These are phyloP conservation scores for Coniosporium tulheliwenetii DNA, from an alignment of 2,329 filamentous ascomycete species.

Conservation along the genomic window DNA sequence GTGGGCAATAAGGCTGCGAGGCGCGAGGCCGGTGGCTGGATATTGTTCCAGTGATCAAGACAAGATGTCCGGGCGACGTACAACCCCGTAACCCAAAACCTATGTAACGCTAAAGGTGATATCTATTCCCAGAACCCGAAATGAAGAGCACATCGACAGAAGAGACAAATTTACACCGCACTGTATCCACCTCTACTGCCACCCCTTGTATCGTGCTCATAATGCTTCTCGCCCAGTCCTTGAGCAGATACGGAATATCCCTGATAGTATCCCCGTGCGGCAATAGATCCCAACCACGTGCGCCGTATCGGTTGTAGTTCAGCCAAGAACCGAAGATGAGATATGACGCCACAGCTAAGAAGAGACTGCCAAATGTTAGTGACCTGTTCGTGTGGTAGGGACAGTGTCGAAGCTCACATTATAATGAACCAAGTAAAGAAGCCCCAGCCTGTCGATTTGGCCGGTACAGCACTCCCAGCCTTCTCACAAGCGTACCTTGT, in stretches of 20 bases:
- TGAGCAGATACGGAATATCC: slow-evolving; percentile 80
- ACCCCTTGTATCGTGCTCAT: slow-evolving; percentile 72
- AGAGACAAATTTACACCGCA: slow-evolving; percentile 47
- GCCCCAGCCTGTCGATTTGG: slow-evolving; percentile 54
- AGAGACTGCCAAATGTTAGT: slow-evolving; percentile 42
- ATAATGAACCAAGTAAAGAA: slow-evolving; percentile 97
- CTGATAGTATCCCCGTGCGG: slow-evolving; percentile 86
- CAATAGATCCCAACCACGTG: slow-evolving; percentile 84
- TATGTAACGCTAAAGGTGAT: too few relatives aligned
- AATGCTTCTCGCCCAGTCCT: slow-evolving; percentile 71
- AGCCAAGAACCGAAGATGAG: slow-evolving; percentile 98
- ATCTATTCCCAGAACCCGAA: too few relatives aligned
- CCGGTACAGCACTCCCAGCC: slow-evolving; percentile 28
- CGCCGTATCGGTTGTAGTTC: slow-evolving; percentile 95
- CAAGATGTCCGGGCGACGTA: too few relatives aligned
- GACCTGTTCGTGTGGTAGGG: too few relatives aligned
- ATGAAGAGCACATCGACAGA: too few relatives aligned
- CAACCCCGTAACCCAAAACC: too few relatives aligned
- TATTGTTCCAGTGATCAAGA: too few relatives aligned
- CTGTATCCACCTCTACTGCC: slow-evolving; percentile 85
- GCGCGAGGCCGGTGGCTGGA: too few relatives aligned
- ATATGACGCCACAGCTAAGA: slow-evolving; percentile 74
- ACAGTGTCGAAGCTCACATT: slow-evolving; percentile 48
- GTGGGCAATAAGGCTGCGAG: too few relatives aligned
- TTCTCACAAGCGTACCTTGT: slow-evolving; percentile 76